Evolutionary conservation across 768 basidiomycete species (phyloP).

Genomic region (Calocera cornea): DNA sequence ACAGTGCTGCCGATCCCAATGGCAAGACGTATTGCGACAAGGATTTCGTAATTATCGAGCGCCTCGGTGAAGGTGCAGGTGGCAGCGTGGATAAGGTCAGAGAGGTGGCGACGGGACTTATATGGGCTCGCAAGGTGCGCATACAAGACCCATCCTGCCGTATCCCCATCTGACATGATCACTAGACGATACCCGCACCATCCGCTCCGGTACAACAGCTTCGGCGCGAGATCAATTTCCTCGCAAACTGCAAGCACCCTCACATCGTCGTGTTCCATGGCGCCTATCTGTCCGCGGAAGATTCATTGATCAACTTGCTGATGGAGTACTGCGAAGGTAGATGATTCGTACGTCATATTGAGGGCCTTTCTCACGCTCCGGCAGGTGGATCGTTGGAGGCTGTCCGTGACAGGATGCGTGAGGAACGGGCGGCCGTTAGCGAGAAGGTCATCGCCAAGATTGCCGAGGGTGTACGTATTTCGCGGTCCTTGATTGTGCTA

Average conservation of each 20-base stretch:
- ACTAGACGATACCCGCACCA: conserved; percentile 69
- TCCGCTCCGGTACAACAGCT: conserved; percentile 62
- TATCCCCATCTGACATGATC: background rate
- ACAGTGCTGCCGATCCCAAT: conserved; percentile 15
- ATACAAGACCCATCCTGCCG: background rate
- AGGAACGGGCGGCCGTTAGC: conserved; percentile 61
- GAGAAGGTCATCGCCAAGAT: conserved; percentile 84
- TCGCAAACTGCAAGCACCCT: conserved; percentile 63
- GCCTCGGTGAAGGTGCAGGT: conserved; percentile 89
- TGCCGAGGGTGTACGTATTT: conserved; percentile 77
- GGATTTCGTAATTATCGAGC: conserved; percentile 56
- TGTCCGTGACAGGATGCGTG: conserved; percentile 71
- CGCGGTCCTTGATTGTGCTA: background rate
- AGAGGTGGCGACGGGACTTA: conserved; percentile 60
- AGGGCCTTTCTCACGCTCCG: background rate
- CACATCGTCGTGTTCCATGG: conserved; percentile 91
- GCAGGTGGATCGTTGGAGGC: conserved; percentile 63
- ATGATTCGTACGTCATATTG: background rate
- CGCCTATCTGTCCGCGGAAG: conserved; percentile 74
- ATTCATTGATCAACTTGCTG: conserved; percentile 69
- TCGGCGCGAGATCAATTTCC: conserved; percentile 81
- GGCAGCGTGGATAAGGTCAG: conserved; percentile 91
- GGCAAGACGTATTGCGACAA: conserved; percentile 23
- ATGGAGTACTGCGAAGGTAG: conserved; percentile 78
- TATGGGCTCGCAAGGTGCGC: conserved; percentile 76